Evolutionary conservation across 106 monocot species (phyloP), one percentile per base, ranked within the genome.

Genomic region (Chionographis japonica): DNA sequence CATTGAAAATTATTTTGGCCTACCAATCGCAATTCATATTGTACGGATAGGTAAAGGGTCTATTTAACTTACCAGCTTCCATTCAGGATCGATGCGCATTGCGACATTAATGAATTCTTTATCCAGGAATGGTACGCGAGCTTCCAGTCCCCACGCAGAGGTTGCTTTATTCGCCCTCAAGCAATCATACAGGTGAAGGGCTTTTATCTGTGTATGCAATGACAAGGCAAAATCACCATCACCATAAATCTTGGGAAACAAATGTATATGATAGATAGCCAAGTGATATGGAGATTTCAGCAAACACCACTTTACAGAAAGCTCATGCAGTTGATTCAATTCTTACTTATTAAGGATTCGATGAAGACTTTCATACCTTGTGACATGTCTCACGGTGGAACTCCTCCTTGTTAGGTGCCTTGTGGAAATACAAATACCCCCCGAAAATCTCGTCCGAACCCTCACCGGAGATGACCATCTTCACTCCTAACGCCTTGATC

Each of bases 401-500:
- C 62, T 88, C 87, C 40, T 88, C 87, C 80, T 88, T 88, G 76
- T 88, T 84, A 40, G 87, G 87, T 15, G 87, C 87, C 70, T 80
- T 83, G 77, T 87, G 87, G 70, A 87, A 87, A 56, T 87, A 87
- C 20, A 87, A 50, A 42, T 88, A 84, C 6, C 87, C 87, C 7
- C 87, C 83, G 52, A 88, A 84, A 16, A 88, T 80, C 60, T 88
- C 87, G 60, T 84, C 87, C 0, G 83, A 67, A 37, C 87, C 87
- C 63, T 88, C 84, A 20, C 87, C 87, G 9, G 87, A 88, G 65
- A 83, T 68, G 16, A 84, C 88, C 88, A 88, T 84, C 69, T 84
- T 84, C 12, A 84, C 88, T 10, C 88, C 80, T 3, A 84, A 62
- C 2, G 84, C 54, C 56, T 88, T 88, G 52, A 81, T 84, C 72